Conservation (phyloP, 352 stramenopile genomes). For the Globisporangium canariense region DNA sequence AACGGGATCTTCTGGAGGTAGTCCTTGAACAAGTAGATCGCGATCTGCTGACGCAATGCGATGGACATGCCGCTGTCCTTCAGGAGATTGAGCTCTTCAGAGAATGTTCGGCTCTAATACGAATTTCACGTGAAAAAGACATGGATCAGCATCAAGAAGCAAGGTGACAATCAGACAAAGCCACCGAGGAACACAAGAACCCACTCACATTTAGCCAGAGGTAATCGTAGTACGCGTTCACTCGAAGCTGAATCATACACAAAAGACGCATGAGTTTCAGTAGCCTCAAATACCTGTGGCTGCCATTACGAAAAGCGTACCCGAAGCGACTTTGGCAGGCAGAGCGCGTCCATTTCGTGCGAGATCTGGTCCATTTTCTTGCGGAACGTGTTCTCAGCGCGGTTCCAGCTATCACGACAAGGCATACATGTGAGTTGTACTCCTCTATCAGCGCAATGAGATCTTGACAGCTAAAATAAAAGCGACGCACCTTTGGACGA, state of each 20-base stretch:
- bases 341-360: conserved; percentile 63
- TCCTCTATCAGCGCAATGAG: background rate
- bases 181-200: background rate
- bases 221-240: conserved; percentile 70
- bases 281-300: too few species aligned
- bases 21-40: conserved; percentile 71
- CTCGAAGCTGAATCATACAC: conserved; percentile 8
- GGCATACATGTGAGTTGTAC: background rate
- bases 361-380: conserved; percentile 74
- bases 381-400: conserved; percentile 55
- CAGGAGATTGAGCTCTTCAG: conserved; percentile 52
- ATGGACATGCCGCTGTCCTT: conserved; percentile 65
- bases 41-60: conserved; percentile 48
- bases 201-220: conserved; percentile 57
- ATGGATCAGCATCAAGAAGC: background rate
- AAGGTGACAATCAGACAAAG: too few species aligned
- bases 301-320: conserved; percentile 18
- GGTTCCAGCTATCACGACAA: conserved; percentile 37
- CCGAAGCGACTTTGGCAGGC: conserved; percentile 46
- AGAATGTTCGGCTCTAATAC: conserved; percentile 48
- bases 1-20: conserved; percentile 69
- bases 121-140: background rate
- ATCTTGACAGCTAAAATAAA: background rate
- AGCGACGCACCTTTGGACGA: conserved; percentile 44
- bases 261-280: too few species aligned